Evolutionary conservation across 1,284 basidiomycete species (phyloP).

Genomic region (Meira miltonrushii): DNA sequence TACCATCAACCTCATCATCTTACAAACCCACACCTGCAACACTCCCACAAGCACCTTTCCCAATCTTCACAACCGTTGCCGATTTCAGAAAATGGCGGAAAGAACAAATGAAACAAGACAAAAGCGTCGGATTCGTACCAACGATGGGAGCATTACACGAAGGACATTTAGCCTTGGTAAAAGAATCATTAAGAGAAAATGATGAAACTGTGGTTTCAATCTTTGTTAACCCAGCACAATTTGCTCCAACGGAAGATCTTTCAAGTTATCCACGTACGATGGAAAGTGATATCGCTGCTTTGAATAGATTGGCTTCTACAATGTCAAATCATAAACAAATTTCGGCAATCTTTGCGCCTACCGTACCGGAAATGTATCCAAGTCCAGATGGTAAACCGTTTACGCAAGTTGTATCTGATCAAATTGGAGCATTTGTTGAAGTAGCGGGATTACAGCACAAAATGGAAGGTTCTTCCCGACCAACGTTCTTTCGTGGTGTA

Average conservation of each 20-base stretch:
- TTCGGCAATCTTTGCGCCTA: conserved; percentile 32
- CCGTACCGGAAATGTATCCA: conserved; percentile 63
- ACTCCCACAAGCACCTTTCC: conserved; percentile 60
- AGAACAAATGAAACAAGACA: conserved; percentile 49
- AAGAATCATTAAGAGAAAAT: conserved; percentile 68
- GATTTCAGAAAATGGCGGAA: conserved; percentile 73
- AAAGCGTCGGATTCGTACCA: conserved; percentile 76
- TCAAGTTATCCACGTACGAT: conserved; percentile 78
- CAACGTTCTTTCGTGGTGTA: conserved; percentile 91
- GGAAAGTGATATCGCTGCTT: conserved; percentile 32
- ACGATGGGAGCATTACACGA: conserved; percentile 97
- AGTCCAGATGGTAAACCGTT: conserved; percentile 61
- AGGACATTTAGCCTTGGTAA: conserved; percentile 66
- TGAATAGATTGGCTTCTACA: conserved; percentile 54
- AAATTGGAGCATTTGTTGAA: conserved; percentile 84
- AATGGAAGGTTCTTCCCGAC: conserved; percentile 78
- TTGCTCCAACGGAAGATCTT: conserved; percentile 91
- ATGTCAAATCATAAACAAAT: conserved; percentile 22
- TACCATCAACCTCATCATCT: too few species aligned
- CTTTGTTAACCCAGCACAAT: conserved; percentile 96
- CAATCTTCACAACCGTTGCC: conserved; percentile 68
- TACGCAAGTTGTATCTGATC: conserved; percentile 67
- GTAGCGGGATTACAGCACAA: conserved; percentile 75
- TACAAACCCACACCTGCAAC: too few species aligned
- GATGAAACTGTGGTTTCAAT: conserved; percentile 87